Evolutionary conservation across 2,329 filamentous ascomycete species (phyloP), one percentile per base, ranked within the genome.

Genomic region (Helotiales sp.): DNA sequence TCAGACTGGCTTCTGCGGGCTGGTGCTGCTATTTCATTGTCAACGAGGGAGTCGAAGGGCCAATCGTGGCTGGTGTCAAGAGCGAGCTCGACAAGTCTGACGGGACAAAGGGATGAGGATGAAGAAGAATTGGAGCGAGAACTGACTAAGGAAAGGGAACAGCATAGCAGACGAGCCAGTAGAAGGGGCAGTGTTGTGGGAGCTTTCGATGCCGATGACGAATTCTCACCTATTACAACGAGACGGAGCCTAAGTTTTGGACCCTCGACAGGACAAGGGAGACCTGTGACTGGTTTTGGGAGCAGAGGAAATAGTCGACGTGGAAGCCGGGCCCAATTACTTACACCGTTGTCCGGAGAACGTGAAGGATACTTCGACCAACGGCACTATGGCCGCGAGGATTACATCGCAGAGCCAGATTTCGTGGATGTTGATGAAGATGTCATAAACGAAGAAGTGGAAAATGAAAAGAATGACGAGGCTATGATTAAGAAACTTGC

Each of bases 51-150:
- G 68, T 85, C 77, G 66, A 89, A 89, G 72, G 87, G 87, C 13
- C 86, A 89, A 71, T 75, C 81, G 13, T 90, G 87, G 87, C 79
- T 90, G 19, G 76, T 83, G n/a, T 83, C 84, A 24, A 79, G 84
- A 47, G 83, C 81, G 54, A 87, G 84, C 69, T 87, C 85, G 1
- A 88, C 84, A 8, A 86, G 81, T 67, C 76, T 88, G 17, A 74
- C 79, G 0, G 81, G 77, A 24, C 71, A 79, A 67, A 75, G 73
- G 7, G 79, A 82, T 31, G 75, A 75, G 3, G 81, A 83, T 3
- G 81, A 84, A 36, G 79, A 81, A 59, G 78, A 75, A 10, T 76
- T 81, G 58, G 79, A 84, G 65, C 73, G 75, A 46, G 78, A 83
- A 67, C 71, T 82, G 22, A 78, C 76, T 12, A 75, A 77, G 36